A percentile compares a stretch with the other conserved stretches of the same genome.
Evolutionary conservation across 768 basidiomycete genomes (phyloP).

Genomic region (Cystobasidium tubakii): DNA sequence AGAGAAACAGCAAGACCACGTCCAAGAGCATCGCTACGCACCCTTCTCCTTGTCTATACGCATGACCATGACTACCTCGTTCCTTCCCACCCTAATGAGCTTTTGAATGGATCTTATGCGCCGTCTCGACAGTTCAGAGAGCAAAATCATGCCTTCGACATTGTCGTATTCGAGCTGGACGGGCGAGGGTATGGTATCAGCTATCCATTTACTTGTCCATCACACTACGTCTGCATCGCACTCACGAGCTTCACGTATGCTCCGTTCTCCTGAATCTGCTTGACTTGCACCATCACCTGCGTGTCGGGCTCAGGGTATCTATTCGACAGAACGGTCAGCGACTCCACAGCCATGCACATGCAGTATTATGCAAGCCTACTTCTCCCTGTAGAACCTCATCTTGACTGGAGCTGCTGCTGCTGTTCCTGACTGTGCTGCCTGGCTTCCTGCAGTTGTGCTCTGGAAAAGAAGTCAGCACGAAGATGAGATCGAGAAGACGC

Average conservation of each 20-base stretch:
- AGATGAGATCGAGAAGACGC: not conserved
- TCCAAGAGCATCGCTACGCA: constrained; percentile 49
- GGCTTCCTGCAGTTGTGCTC: not conserved
- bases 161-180: constrained; percentile 92
- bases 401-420: constrained; percentile 8
- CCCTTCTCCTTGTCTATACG: constrained; percentile 99
- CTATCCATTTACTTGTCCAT: not conserved
- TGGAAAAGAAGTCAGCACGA: not conserved
- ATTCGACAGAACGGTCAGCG: not conserved
- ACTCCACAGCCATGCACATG: not conserved
- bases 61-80: constrained; percentile 96
- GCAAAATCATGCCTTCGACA: constrained; percentile 97
- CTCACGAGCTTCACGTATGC: constrained; percentile 94
- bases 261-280: constrained; percentile 99
- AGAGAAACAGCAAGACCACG: not conserved
- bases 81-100: constrained; percentile 91
- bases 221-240: not conserved
- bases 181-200: not conserved
- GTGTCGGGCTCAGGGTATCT: constrained; percentile 70
- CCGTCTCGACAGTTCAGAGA: constrained; percentile 93
- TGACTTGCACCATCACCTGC: constrained; percentile 98
- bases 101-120: constrained; percentile 97
- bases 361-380: not conserved
- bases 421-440: not conserved
- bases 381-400: constrained; percentile 37